Base-by-base conservation (phyloP, 2,329 filamentous ascomycete genomes). In the Orbilia brochopaga region DNA sequence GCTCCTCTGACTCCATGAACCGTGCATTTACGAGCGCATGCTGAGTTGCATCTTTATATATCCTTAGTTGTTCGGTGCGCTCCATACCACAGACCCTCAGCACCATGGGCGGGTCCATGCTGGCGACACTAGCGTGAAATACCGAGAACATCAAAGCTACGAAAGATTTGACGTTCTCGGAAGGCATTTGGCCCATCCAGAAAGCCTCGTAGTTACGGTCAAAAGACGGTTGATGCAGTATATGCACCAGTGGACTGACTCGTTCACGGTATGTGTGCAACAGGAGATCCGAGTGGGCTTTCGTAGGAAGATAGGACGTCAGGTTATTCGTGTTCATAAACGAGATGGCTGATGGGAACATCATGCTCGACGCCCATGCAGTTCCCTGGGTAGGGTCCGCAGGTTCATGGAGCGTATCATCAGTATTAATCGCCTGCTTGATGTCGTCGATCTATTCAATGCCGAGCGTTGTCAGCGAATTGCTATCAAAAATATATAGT, bases 1-100 rank as follows among this genome's bases (percentile, higher is more conserved):
- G 37, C 21, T 72, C 67, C 32, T 72, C 67, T 7, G 67, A 55
- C 55, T 72, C 67, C 67, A 72, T 72, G 52, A 72, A 72, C 55
- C 67, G 27, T 10, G 67, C 67, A 23, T 65, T 72, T 8, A 72
- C 52, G 8, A 72, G 60, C 7, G 67, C 48, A 53, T 72, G 67
- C 24, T 72, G 67, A 11, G 67, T 72, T 8, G 67, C 67, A 19
- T 72, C 67, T 21, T 52, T 60, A 56, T 72, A 72, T 55, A 65
- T 57, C 19, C 51, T 65, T 17, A 72, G 37, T 32, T 72, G 67
- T 27, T 72, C 67, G 4, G 60, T 50, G n/a, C 67, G 60, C 21
- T 65, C 55, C 44, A 72, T 60, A 2, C 67, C 67, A 54, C 67
- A 72, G 15, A 54, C 67, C 10, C 55, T 55, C 57, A 50, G 59